Conservation (phyloP, 1,284 basidiomycete species). For the Erythrobasidium hasegawianum region DNA sequence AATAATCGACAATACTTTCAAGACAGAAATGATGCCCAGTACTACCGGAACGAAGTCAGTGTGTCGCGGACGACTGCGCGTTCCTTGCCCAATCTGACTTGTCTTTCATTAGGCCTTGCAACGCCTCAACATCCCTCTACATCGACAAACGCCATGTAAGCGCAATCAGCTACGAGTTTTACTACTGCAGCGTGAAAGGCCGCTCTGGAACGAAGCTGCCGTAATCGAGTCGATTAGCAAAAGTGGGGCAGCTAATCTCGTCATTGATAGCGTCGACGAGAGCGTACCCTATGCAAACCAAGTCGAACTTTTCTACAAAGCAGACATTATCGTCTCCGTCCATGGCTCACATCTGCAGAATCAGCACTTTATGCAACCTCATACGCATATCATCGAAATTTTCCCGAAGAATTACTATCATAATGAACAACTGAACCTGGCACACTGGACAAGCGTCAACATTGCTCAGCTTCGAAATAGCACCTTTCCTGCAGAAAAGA, state of each 20-base stretch:
- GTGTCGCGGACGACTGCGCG: no score
- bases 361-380: constrained; percentile 2
- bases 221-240: background rate
- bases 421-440: constrained; percentile 1
- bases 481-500: background rate
- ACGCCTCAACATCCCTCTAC: background rate
- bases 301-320: background rate
- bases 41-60: constrained; percentile 3
- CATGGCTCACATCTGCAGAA: constrained; percentile 20
- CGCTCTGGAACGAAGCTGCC: constrained; percentile 11
- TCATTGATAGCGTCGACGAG: background rate
- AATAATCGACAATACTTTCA: background rate
- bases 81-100: no score
- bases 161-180: background rate
- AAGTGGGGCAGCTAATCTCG: background rate
- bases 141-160: background rate
- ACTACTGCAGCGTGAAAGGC: constrained; percentile 4
- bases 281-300: constrained; percentile 4
- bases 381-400: background rate
- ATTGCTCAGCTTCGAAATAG: background rate
- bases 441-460: background rate
- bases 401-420: constrained; percentile 13
- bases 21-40: background rate
- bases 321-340: constrained; percentile 9
- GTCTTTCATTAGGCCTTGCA: constrained; percentile 1